Base-by-base conservation (phyloP, 176 grass and related monocot species). In the Aegilops longissima region DNA sequence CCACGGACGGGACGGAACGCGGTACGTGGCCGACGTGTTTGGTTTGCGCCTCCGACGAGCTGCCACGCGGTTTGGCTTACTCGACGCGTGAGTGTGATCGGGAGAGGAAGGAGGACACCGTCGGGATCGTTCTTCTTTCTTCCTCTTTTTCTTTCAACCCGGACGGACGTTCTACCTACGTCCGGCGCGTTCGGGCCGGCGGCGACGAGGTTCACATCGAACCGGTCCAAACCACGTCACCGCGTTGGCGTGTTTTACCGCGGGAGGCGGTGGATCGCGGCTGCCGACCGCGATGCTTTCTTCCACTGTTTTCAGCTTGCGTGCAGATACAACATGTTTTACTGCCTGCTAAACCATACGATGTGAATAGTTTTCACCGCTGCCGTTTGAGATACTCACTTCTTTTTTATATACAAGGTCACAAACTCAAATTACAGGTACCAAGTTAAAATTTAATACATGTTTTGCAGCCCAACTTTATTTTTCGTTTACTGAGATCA, bases 151-250 rank as follows among this genome's bases (percentile, higher is more conserved):
- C 54, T 58, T 56, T 58, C 49, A 39, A 8, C 8, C 42, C 42
- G 42, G 42, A 42, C 52, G 17, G 52, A 2, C 18, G 54, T 20
- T 21, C 54, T 58, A 58, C 54, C 78, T 29, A 62, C 63, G 74
- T 20, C 27, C 51, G 59, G 42, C 67, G 74, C 42, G 66, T 36
- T 79, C 40, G 3, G 54, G 54, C 54, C 54, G 54, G 54, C 54
- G 54, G 54, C 65, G 52, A 88, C 65, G 80, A 16, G 67, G 21
- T 82, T 82, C 79, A 77, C 83, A 70, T 71, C 62, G 33, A 62
- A 80, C 35, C 16, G 51, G 74, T 79, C 81, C 20, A 63, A 34
- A 61, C 65, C 71, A 70, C n/a, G 51, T 3, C 4, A 86, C 21
- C 18, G 34, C 8, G 52, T 20, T 56, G 52, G 17, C 52, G 52